A percentile compares a stretch with the other conserved stretches of the same genome.
phyloP scores from a whole-genome alignment of 768 basidiomycete genomes.

The Boletus pseudopeckii region DNA sequence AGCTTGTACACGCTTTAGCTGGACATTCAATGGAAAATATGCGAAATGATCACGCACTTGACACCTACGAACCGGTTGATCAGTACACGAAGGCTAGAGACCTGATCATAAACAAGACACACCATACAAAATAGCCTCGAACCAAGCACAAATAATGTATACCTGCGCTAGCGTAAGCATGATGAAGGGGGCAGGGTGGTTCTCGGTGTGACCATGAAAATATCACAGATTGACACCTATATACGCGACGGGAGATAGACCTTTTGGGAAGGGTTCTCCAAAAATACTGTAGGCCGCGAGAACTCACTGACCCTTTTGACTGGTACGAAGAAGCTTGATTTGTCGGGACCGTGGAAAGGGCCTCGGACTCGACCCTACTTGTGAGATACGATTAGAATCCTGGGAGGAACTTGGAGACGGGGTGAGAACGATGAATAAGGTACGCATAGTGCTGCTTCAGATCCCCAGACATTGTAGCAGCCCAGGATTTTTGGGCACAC shows the following conservation, averaged over 20 bases:
- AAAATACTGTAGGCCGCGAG: too few relatives aligned
- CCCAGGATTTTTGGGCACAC: too few relatives aligned
- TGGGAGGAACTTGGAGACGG: too few relatives aligned
- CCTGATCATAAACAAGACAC: not conserved
- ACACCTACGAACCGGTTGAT: not conserved
- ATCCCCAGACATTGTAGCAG: too few relatives aligned
- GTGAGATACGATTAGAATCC: too few relatives aligned
- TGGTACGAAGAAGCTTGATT: too few relatives aligned
- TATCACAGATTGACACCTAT: not conserved
- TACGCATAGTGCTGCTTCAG: too few relatives aligned
- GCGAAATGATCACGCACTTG: constrained; percentile 4
- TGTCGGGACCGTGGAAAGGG: too few relatives aligned
- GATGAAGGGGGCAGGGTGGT: not conserved
- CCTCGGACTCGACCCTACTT: too few relatives aligned
- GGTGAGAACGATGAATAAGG: too few relatives aligned
- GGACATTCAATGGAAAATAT: not conserved
- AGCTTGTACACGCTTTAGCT: constrained; percentile 3
- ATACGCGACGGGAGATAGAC: not conserved
- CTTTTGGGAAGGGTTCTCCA: not conserved
- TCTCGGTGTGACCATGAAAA: not conserved
- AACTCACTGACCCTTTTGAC: not conserved
- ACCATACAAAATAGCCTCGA: constrained; percentile 21
- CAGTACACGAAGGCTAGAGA: not conserved
- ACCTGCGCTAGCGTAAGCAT: constrained; percentile 16
- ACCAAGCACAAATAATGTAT: constrained; percentile 13